Conservation (phyloP, 495 filamentous ascomycete species). For the Penicillium paxilli region DNA sequence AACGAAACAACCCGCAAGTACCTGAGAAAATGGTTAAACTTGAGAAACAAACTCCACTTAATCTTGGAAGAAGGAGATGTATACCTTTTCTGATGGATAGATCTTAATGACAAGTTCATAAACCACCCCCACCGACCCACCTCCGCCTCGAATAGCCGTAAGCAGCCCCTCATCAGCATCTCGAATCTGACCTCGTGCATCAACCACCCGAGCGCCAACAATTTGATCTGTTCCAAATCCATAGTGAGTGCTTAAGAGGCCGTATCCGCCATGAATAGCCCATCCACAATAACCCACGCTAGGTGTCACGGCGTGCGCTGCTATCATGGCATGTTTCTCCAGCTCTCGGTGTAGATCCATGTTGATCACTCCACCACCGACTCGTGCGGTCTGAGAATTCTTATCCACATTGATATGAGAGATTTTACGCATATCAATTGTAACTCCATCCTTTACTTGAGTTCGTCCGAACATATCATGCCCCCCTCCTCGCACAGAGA, state of each 20-base stretch:
- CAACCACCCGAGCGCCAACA: constrained; percentile 36
- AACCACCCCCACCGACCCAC: constrained; percentile 38
- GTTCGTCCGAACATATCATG: constrained; percentile 35
- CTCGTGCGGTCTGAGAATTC: constrained; percentile 22
- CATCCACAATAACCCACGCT: constrained; percentile 39
- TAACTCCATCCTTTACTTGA: constrained; percentile 21
- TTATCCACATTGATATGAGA: constrained; percentile 26
- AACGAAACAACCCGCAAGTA: constrained; percentile 10
- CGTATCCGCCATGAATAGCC: constrained; percentile 40
- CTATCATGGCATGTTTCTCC: constrained; percentile 4
- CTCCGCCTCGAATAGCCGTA: constrained; percentile 36
- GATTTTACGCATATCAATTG: constrained; percentile 42
- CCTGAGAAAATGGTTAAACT: background rate
- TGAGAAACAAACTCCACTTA: too few relatives aligned
- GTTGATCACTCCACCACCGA: constrained; percentile 35
- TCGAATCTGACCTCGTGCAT: constrained; percentile 29
- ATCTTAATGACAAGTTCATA: constrained; percentile 38
- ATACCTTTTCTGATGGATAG: constrained; percentile 25
- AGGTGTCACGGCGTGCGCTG: constrained; percentile 9
- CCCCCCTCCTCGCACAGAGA: constrained; percentile 37
- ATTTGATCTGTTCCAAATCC: constrained; percentile 43
- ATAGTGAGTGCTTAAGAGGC: constrained; percentile 27
- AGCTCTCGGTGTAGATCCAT: constrained; percentile 9
- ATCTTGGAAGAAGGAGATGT: too few relatives aligned
- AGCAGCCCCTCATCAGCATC: constrained; percentile 33